phyloP scores from a whole-genome alignment of 345 rosid genomes.

The Firmiana major region DNA sequence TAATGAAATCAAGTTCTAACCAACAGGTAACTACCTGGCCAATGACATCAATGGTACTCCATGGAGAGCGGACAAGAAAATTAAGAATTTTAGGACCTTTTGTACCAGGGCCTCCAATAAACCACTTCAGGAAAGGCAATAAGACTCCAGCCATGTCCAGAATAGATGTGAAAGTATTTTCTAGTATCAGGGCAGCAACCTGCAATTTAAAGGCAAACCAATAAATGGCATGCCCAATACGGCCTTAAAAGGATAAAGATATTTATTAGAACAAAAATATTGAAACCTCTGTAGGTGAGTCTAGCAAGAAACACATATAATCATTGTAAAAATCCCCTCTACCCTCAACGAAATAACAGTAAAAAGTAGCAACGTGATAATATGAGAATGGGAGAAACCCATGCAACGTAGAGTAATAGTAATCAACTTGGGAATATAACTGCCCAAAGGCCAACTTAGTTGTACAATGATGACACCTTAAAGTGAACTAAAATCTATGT shows the following conservation, averaged over 20 bases:
- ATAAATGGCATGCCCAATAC: neutral
- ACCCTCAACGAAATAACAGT: neutral
- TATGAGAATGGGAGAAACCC: neutral
- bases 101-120: slow-evolving; percentile 79
- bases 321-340: neutral
- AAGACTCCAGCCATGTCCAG: slow-evolving; percentile 98
- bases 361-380: neutral
- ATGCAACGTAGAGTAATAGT: neutral
- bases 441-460: neutral
- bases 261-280: neutral
- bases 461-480: neutral
- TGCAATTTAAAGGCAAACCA: slow-evolving; percentile 23
- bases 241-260: neutral
- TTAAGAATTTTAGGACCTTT: slow-evolving; percentile 83
- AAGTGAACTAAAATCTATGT: neutral
- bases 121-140: slow-evolving; percentile 90
- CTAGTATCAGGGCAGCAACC: slow-evolving; percentile 85
- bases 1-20: slow-evolving; percentile 2
- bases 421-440: neutral
- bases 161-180: slow-evolving; percentile 96
- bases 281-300: neutral
- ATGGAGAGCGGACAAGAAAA: slow-evolving; percentile 93
- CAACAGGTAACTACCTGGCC: slow-evolving; percentile 57
- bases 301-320: neutral
- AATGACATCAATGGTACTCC: slow-evolving; percentile 83